Evolutionary conservation across 306 rosid genomes (phyloP).

Genomic region (apple (Malus domestica)): ASM211411v1 NC_041798.1:31667501-31668000

Average conservation of each 20-base stretch:
- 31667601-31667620: slow-evolving; percentile 7
- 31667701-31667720: slow-evolving; percentile 6
- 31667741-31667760: slow-evolving; percentile 15
- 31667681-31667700: slow-evolving; percentile 3
- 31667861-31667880: slow-evolving; percentile 69
- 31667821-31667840: slow-evolving; percentile 96
- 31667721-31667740: slow-evolving; percentile 21
- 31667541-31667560: slow-evolving; percentile 98
- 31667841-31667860: slow-evolving; percentile 99
- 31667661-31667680: slow-evolving; percentile 12
- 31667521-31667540: slow-evolving; percentile 79
- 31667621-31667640: background rate
- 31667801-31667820: slow-evolving; percentile 90
- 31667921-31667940: slow-evolving; percentile 94
- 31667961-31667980: slow-evolving; percentile 18
- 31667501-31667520: slow-evolving; percentile 7
- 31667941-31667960: slow-evolving; percentile 86
- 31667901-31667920: slow-evolving; percentile 84
- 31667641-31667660: background rate
- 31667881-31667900: slow-evolving; percentile 60
- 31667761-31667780: slow-evolving; percentile 67
- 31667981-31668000: slow-evolving; percentile 12
- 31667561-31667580: slow-evolving; percentile 90
- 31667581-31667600: slow-evolving; percentile 98
- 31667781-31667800: slow-evolving; percentile 87